Base-by-base conservation (phyloP, 2,329 filamentous ascomycete genomes). In the Monosporascus sp. region DNA sequence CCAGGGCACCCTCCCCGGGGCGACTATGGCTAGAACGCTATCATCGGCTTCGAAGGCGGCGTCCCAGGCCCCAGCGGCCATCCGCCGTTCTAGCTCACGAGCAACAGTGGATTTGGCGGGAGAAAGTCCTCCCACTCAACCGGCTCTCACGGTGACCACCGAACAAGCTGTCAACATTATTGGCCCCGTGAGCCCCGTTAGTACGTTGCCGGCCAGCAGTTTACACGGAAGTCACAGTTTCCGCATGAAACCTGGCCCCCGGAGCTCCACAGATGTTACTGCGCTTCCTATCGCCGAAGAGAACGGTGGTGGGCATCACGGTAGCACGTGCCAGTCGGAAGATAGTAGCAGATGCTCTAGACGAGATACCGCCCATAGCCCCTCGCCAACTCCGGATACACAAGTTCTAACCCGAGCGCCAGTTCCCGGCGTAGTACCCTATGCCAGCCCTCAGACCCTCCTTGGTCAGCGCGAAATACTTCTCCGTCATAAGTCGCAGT, bases 391-490 rank as follows among this genome's bases (percentile, higher is more conserved):
- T 17, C 46, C 25, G 6, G 59, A 52, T 18, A 18, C 47, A 22
- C 52, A 49, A 27, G 44, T 58, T 52, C n/a, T 53, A 43, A 47
- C 18, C 22, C 58, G 65, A 17, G 60, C 65, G 2, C 62, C 72
- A 0, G 63, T 72, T 1, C 72, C 76, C 1, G 77, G 78, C 2
- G 64, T 81, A 2, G 69, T 80, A 2, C 79, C 79, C 0, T 79
- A 77, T 55, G 66, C 71, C n/a, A 76, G 72, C 54, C 77, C 78
- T 0, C 77, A 82, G 58, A 83, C 80, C 5, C 71, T 84, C 6
- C 72, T 84, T 27, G 79, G 78, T 2, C 75, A 79, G 64, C 75
- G 81, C 14, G 81, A 84, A 38, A 71, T 75, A 65, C 73, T 80
- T 44, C 69, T 84, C 20, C 76, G 78, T 25, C 78, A 70, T 60